A percentile compares a stretch with the other conserved stretches of the same genome.
phyloP scores from a whole-genome alignment of 179 eudicot genomes.

The Silene noctiflora region DNA sequence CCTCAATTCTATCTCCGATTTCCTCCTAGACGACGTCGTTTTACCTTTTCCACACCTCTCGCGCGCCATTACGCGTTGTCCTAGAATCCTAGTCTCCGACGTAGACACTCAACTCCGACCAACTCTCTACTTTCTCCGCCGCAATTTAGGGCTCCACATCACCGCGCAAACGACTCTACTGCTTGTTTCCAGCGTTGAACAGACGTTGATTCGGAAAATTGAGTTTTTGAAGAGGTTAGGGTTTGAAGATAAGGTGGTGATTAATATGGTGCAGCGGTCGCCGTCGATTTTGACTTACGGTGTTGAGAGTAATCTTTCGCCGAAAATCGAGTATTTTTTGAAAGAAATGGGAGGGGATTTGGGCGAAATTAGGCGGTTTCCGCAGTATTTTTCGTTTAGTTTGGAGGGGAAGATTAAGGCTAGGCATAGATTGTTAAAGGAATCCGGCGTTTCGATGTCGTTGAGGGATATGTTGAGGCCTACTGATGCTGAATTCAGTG shows the following conservation, averaged over 20 bases:
- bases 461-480: constrained; percentile 71
- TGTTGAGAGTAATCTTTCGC: constrained; percentile 56
- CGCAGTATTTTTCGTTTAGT: constrained; percentile 89
- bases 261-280: constrained; percentile 61
- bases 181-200: constrained; percentile 44
- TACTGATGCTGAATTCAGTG: constrained; percentile 72
- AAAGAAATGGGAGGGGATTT: constrained; percentile 74
- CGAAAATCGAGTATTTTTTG: constrained; percentile 69
- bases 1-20: constrained; percentile 61
- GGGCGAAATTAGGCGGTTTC: constrained; percentile 64
- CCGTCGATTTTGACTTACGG: constrained; percentile 76
- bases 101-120: neutral
- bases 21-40: constrained; percentile 51
- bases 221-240: constrained; percentile 53
- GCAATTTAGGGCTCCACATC: neutral
- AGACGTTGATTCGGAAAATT: constrained; percentile 56
- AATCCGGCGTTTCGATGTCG: constrained; percentile 56
- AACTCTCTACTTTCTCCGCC: neutral
- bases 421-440: constrained; percentile 49
- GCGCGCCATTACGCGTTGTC: constrained; percentile 56
- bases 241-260: constrained; percentile 58
- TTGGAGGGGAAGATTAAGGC: constrained; percentile 74
- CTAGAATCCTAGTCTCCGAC: constrained; percentile 33
- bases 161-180: constrained; percentile 13
- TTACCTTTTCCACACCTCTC: constrained; percentile 47